These are phyloP conservation scores for Curvularia eragrostidis DNA, from an alignment of 2,329 filamentous ascomycete species.

Conservation along the genomic window DNA sequence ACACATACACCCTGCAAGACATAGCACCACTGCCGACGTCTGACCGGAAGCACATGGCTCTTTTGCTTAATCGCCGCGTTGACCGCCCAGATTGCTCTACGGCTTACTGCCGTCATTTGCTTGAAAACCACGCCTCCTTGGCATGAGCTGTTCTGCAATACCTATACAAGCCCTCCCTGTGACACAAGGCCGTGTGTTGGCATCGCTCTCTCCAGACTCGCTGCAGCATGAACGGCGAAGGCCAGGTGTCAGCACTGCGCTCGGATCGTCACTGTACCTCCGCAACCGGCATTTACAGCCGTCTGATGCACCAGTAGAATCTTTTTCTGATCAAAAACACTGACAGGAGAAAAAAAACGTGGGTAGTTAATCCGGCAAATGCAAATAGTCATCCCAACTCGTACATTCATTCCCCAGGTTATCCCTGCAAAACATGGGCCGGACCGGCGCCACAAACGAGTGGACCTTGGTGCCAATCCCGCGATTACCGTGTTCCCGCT, in stretches of 20 bases:
- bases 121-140: neutral
- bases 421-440: conserved; percentile 3
- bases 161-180: neutral
- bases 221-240: neutral
- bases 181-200: neutral
- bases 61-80: conserved; percentile 1
- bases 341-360: neutral
- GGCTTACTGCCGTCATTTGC: neutral
- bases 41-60: neutral
- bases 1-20: conserved; percentile 15
- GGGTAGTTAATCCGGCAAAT: neutral
- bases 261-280: neutral
- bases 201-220: neutral
- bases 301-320: neutral
- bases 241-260: neutral
- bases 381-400: neutral
- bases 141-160: neutral
- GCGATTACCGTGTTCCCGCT: conserved; percentile 7
- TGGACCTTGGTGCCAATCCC: conserved; percentile 8
- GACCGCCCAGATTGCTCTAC: conserved; percentile 7
- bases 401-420: neutral
- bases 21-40: conserved; percentile 3
- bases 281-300: neutral
- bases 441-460: conserved; percentile 11
- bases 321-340: neutral